Conservation (phyloP, 2,329 filamentous ascomycete species). For the Arthrobotrys pseudoclavata region DNA sequence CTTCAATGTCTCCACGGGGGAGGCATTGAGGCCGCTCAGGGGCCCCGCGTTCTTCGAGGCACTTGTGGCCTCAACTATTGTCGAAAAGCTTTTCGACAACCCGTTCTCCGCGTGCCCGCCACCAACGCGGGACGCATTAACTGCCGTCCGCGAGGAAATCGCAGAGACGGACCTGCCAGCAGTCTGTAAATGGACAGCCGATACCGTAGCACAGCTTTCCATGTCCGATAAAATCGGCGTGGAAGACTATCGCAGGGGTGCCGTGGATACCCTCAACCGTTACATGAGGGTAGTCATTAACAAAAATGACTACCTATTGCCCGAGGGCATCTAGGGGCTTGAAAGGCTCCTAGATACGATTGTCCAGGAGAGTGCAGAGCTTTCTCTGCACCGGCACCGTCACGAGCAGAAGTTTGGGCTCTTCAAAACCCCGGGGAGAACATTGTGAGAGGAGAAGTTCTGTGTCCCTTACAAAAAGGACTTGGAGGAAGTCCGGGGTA, state of each 20-base stretch:
- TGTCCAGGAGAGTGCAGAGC: not conserved
- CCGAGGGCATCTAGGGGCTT: not conserved
- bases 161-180: not conserved
- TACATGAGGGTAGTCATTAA: slow-evolving; percentile 29
- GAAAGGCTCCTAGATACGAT: not conserved
- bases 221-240: not conserved
- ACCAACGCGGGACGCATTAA: not conserved
- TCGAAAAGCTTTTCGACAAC: slow-evolving; percentile 8
- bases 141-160: not conserved
- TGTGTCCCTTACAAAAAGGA: slow-evolving; percentile 19
- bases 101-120: slow-evolving; percentile 14
- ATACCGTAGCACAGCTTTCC: slow-evolving; percentile 15
- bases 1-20: not conserved
- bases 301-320: not conserved
- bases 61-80: slow-evolving; percentile 15
- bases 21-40: not conserved
- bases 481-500: slow-evolving; percentile 1
- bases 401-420: not conserved
- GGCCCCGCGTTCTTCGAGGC: slow-evolving; percentile 27
- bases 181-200: slow-evolving; percentile 22
- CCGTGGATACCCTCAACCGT: not conserved
- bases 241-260: not conserved
- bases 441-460: not conserved
- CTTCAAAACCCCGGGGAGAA: not conserved
- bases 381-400: slow-evolving; percentile 26